Evolutionary conservation across 148 eudicot genomes (phyloP).

Genomic region (Gaultheria prostrata): DNA sequence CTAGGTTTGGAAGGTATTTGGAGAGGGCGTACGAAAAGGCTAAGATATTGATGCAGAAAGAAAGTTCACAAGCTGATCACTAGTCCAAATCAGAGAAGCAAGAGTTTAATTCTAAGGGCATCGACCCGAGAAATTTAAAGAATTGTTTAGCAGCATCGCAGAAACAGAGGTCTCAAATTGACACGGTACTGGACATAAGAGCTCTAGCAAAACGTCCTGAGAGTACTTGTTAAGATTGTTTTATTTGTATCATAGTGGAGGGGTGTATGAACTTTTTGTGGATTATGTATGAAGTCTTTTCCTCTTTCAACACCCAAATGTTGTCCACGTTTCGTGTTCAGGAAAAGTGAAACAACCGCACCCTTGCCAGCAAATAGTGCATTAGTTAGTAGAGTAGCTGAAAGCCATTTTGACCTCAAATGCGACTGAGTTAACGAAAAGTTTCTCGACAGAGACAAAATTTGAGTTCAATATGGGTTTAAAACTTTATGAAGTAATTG

Average conservation of each 20-base stretch:
- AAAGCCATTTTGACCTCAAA: not conserved
- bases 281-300: not conserved
- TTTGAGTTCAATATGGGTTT: not conserved
- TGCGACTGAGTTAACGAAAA: not conserved
- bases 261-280: not conserved
- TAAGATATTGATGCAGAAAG: slow-evolving; percentile 32
- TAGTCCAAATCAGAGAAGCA: slow-evolving; percentile 11
- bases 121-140: not conserved
- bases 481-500: not conserved
- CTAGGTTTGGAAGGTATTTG: slow-evolving; percentile 37
- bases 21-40: slow-evolving; percentile 37
- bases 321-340: not conserved
- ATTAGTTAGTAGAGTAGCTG: not conserved
- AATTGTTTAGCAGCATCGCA: slow-evolving; percentile 4
- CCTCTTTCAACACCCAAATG: not conserved
- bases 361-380: not conserved
- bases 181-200: not conserved
- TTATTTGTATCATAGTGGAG: not conserved
- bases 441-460: not conserved
- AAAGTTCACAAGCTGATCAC: slow-evolving; percentile 19
- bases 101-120: not conserved
- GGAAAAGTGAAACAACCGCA: not conserved
- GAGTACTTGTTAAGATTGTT: not conserved
- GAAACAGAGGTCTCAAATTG: not conserved
- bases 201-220: not conserved